Evolutionary conservation across 1,284 basidiomycete species (phyloP).

Genomic region (Ceratobasidium sp.): DNA sequence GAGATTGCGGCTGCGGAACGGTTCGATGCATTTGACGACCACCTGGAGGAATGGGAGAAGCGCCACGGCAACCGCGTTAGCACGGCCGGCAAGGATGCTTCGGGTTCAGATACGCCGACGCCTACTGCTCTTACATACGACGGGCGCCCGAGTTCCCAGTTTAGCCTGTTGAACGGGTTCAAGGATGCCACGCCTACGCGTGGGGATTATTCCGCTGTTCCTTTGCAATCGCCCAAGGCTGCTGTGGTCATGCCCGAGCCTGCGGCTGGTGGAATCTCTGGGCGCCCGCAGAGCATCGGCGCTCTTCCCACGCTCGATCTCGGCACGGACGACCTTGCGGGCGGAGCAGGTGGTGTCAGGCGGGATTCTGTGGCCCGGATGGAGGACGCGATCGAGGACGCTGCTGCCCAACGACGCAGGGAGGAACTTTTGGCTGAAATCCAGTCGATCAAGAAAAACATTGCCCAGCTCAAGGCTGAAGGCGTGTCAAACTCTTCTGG

Average conservation of each 20-base stretch:
- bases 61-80: conserved; percentile 66
- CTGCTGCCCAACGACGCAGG: conserved; percentile 65
- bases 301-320: conserved; percentile 78
- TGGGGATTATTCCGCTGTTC: conserved; percentile 74
- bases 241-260: conserved; percentile 10
- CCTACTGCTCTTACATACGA: conserved; percentile 22
- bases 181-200: conserved; percentile 64
- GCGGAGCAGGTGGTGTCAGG: conserved; percentile 50
- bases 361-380: conserved; percentile 54
- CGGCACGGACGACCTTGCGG: conserved; percentile 75
- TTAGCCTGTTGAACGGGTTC: conserved; percentile 22
- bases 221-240: conserved; percentile 67
- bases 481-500: conserved; percentile 20
- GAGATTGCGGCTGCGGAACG: conserved; percentile 79
- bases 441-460: conserved; percentile 77
- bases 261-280: conserved; percentile 60
- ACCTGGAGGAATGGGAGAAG: conserved; percentile 87
- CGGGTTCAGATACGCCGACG: conserved; percentile 34
- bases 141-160: conserved; percentile 37
- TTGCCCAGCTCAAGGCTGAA: conserved; percentile 61
- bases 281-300: conserved; percentile 63
- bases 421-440: conserved; percentile 79
- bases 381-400: conserved; percentile 57
- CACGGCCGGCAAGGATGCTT: conserved; percentile 39
- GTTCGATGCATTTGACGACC: conserved; percentile 73